Percentiles rank a stretch among this genome's conserved stretches.
Conservation (phyloP, 2,329 filamentous ascomycete species). For the Botrytis fragariae region DNA sequence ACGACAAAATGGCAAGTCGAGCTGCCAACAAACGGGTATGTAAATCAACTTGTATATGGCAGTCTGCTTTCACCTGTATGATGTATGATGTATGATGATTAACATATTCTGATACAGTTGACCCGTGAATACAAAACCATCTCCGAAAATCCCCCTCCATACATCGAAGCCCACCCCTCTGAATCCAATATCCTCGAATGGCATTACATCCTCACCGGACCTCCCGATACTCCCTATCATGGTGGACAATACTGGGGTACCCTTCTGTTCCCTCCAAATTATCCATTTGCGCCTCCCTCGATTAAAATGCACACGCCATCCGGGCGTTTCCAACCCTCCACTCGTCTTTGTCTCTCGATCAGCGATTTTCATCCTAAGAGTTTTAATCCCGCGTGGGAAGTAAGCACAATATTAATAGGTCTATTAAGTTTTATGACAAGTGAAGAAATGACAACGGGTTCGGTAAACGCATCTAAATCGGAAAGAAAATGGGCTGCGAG, state of each 20-base stretch:
- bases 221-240: slow-evolving; percentile 90
- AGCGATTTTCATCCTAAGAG: slow-evolving; percentile 97
- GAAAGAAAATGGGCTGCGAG: slow-evolving; percentile 78
- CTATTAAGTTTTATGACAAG: slow-evolving; percentile 97
- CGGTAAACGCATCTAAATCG: slow-evolving; percentile 69
- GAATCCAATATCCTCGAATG: slow-evolving; percentile 92
- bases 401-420: slow-evolving; percentile 92
- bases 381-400: slow-evolving; percentile 98
- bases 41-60: background rate
- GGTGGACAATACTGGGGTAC: slow-evolving; percentile 98
- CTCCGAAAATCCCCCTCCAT: slow-evolving; percentile 76
- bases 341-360: slow-evolving; percentile 90
- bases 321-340: slow-evolving; percentile 90
- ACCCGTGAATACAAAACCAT: slow-evolving; percentile 64
- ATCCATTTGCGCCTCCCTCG: slow-evolving; percentile 93
- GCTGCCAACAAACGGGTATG: slow-evolving; percentile 68
- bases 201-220: slow-evolving; percentile 95
- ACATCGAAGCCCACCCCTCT: slow-evolving; percentile 84
- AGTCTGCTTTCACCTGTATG: background rate
- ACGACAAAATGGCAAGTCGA: slow-evolving; percentile 62
- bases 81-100: background rate
- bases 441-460: slow-evolving; percentile 97
- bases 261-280: slow-evolving; percentile 90
- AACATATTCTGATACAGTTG: slow-evolving; percentile 43
- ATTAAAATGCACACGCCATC: slow-evolving; percentile 99